These are phyloP conservation scores for Brassica rapa DNA, from an alignment of 345 rosid species.

Conservation along the genomic window DNA sequence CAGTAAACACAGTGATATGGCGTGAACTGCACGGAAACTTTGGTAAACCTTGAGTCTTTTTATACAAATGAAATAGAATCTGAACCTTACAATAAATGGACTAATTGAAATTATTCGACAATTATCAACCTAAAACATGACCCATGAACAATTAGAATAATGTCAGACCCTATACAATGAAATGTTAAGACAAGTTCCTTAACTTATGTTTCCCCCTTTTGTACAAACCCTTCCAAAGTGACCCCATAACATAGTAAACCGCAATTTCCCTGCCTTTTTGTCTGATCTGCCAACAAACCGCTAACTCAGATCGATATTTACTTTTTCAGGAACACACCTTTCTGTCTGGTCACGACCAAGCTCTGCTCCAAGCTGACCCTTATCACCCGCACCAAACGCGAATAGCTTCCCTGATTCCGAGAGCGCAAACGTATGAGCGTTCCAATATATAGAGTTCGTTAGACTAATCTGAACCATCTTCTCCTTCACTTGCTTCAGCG, in stretches of 20 bases:
- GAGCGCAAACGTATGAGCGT: slow-evolving; percentile 93
- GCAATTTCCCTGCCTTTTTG: slow-evolving; percentile 14
- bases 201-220: slow-evolving; percentile 25
- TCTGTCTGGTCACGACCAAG: slow-evolving; percentile 70
- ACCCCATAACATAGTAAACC: slow-evolving; percentile 2
- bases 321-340: slow-evolving; percentile 74
- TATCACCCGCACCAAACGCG: slow-evolving; percentile 96
- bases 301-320: slow-evolving; percentile 70
- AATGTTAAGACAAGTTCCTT: slow-evolving; percentile 40
- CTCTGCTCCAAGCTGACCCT: slow-evolving; percentile 93
- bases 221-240: slow-evolving; percentile 37
- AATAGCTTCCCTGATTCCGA: slow-evolving; percentile 84
- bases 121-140: slow-evolving; percentile 22
- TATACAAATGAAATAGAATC: slow-evolving; percentile 1
- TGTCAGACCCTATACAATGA: slow-evolving; percentile 23
- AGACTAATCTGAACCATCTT: slow-evolving; percentile 83
- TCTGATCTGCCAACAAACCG: slow-evolving; percentile 5
- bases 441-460: slow-evolving; percentile 92
- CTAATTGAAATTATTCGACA: slow-evolving; percentile 20
- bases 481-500: slow-evolving; percentile 74
- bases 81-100: slow-evolving; percentile 23
- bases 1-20: not conserved
- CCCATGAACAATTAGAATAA: slow-evolving; percentile 30
- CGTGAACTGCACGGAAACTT: not conserved
- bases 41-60: not conserved